Conservation (phyloP, 140 eudicot species). For the Ambrosia hybrid region DNA sequence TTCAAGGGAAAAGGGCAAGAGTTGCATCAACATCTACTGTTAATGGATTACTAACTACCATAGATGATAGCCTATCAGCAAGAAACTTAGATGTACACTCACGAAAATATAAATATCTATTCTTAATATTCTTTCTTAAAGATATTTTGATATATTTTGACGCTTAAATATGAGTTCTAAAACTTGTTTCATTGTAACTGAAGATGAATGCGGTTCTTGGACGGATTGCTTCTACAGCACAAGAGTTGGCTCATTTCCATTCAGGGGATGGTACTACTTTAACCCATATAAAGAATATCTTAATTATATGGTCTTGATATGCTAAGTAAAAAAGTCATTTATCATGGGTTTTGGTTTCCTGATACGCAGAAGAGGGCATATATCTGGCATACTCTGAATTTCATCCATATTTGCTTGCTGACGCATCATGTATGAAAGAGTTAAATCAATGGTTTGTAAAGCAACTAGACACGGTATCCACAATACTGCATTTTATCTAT, state of each 20-base stretch:
- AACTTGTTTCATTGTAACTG: constrained; percentile 30
- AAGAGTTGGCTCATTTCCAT: constrained; percentile 94
- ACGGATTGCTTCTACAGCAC: constrained; percentile 84
- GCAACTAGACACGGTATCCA: constrained; percentile 84
- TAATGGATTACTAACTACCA: constrained; percentile 64
- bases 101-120: not conserved
- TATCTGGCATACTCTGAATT: constrained; percentile 96
- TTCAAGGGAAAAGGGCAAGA: constrained; percentile 94
- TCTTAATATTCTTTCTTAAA: constrained; percentile 5
- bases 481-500: constrained; percentile 13
- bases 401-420: constrained; percentile 78
- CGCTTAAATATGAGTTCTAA: not conserved
- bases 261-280: constrained; percentile 82
- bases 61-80: constrained; percentile 85
- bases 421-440: constrained; percentile 88
- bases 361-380: constrained; percentile 77
- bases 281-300: not conserved
- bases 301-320: not conserved
- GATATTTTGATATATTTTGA: constrained; percentile 12
- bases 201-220: constrained; percentile 99
- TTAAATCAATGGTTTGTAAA: constrained; percentile 87
- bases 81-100: constrained; percentile 75
- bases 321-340: not conserved
- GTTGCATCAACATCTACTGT: constrained; percentile 88
- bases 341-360: constrained; percentile 22